Evolutionary conservation across 345 rosid species (phyloP).

Genomic region (Angophora floribunda): DNA sequence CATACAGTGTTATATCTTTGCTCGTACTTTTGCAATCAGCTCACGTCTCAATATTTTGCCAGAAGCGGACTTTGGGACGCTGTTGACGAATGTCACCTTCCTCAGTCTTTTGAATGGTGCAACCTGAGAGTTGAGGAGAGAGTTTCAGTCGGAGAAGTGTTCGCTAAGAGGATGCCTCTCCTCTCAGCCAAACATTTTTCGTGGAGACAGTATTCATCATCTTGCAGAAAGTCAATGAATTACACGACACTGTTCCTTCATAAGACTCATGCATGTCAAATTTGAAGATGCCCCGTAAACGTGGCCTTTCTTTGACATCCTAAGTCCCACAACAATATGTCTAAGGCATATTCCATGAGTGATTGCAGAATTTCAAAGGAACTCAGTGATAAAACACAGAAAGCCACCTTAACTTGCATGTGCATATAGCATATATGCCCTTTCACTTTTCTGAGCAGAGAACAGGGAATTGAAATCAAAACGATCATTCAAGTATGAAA

Average conservation of each 20-base stretch:
- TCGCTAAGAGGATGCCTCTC: not conserved
- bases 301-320: not conserved
- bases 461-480: not conserved
- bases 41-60: slow-evolving; percentile 88
- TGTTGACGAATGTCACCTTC: slow-evolving; percentile 49
- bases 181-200: not conserved
- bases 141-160: not conserved
- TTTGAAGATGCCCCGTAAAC: not conserved
- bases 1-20: slow-evolving; percentile 34
- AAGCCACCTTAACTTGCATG: not conserved
- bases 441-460: not conserved
- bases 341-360: not conserved
- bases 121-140: slow-evolving; percentile 27
- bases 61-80: slow-evolving; percentile 69
- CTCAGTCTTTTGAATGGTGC: slow-evolving; percentile 76
- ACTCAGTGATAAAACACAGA: not conserved
- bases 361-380: not conserved
- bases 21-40: slow-evolving; percentile 48
- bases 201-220: not conserved
- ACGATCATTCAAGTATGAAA: not conserved
- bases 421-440: not conserved
- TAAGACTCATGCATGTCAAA: not conserved
- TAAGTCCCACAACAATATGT: not conserved
- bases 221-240: not conserved
- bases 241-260: not conserved